Conservation (phyloP, 73 alveolate species). For the Strombidium stylifer region DNA sequence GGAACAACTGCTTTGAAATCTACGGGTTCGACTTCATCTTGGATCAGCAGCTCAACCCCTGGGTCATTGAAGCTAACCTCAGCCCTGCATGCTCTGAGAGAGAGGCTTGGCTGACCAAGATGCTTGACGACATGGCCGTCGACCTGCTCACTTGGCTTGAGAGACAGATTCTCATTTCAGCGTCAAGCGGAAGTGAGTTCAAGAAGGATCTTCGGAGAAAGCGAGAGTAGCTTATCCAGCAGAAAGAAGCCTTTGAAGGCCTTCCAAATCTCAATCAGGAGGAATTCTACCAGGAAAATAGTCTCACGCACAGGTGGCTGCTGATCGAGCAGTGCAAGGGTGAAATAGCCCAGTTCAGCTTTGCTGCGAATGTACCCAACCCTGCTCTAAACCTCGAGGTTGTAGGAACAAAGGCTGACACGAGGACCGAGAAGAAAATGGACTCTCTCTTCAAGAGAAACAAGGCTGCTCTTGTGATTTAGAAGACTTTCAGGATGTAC, state of each 20-base stretch:
- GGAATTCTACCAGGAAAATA: conserved; percentile 12
- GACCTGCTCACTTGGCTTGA: conserved; percentile 18
- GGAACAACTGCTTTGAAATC: conserved; percentile 85
- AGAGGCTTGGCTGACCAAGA: conserved; percentile 69
- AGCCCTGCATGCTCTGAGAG: conserved; percentile 89
- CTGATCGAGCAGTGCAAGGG: conserved; percentile 1
- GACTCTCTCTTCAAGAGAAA: conserved; percentile 39
- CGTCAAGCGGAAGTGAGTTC: conserved; percentile 44
- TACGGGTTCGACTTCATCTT: conserved; percentile 91
- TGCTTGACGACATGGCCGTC: conserved; percentile 70
- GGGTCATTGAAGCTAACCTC: conserved; percentile 79
- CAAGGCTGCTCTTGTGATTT: conserved; percentile 22
- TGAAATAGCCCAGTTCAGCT: neutral
- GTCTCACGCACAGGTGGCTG: conserved; percentile 10
- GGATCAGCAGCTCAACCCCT: conserved; percentile 76
- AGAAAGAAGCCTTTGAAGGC: neutral
- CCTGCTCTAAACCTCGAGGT: too few species aligned
- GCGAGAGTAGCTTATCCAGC: conserved; percentile 5
- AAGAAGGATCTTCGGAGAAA: conserved; percentile 19
- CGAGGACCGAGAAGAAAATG: conserved; percentile 47
- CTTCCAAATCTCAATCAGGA: neutral
- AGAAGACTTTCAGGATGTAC: conserved; percentile 46
- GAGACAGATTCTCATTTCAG: neutral
- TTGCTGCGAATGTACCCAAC: too few species aligned
- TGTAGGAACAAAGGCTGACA: conserved; percentile 52